Conservation (phyloP, 2,329 filamentous ascomycete genomes). For the Tolypocladium ovalisporum region DNA sequence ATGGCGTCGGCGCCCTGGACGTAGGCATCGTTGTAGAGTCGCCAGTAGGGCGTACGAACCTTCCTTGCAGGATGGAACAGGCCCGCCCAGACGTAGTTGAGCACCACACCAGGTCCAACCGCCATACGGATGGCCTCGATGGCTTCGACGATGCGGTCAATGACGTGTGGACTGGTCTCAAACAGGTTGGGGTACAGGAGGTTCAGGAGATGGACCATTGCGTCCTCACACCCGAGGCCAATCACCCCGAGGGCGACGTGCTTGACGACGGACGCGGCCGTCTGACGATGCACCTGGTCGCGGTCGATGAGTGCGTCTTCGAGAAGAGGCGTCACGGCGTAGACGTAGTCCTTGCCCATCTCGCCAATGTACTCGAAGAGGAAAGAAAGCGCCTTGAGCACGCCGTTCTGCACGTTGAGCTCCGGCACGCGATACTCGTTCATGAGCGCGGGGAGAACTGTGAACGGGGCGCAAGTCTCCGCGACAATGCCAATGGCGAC, state of each 20-base stretch:
- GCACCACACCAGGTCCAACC: slow-evolving; percentile 79
- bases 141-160: slow-evolving; percentile 93
- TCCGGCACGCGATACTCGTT: slow-evolving; percentile 98
- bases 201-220: slow-evolving; percentile 96
- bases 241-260: slow-evolving; percentile 97
- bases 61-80: slow-evolving; percentile 95
- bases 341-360: slow-evolving; percentile 99
- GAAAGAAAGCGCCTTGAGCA: slow-evolving; percentile 93
- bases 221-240: slow-evolving; percentile 92
- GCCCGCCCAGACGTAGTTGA: slow-evolving; percentile 98
- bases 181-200: slow-evolving; percentile 94
- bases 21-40: slow-evolving; percentile 94
- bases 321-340: slow-evolving; percentile 88
- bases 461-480: slow-evolving; percentile 96
- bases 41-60: slow-evolving; percentile 90
- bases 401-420: slow-evolving; percentile 97
- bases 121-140: slow-evolving; percentile 94
- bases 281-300: slow-evolving; percentile 96
- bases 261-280: slow-evolving; percentile 92
- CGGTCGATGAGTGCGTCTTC: slow-evolving; percentile 96
- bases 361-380: slow-evolving; percentile 99
- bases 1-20: slow-evolving; percentile 88
- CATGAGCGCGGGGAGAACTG: slow-evolving; percentile 96
- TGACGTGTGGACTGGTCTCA: slow-evolving; percentile 95
- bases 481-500: slow-evolving; percentile 98